Conservation (phyloP, 169 alveolate genomes). For the Cryptosporidium bovis region DNA sequence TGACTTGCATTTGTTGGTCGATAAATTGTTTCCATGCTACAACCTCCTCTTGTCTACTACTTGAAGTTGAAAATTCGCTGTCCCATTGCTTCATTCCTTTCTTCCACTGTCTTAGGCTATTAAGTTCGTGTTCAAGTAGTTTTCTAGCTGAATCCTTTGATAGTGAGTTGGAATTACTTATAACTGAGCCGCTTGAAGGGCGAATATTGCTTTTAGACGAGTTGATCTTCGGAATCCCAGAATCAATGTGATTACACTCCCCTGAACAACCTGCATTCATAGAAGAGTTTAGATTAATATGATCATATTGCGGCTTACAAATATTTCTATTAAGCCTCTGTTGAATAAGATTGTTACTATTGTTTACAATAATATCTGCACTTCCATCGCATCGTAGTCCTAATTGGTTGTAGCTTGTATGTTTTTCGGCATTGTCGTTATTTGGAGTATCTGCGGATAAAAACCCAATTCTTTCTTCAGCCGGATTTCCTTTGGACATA, state of each 20-base stretch:
- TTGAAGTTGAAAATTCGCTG: slow-evolving; percentile 31
- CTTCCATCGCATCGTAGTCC: too few relatives aligned
- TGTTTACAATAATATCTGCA: background rate
- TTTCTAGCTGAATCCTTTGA: slow-evolving; percentile 38
- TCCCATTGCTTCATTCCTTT: slow-evolving; percentile 75
- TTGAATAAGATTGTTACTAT: background rate
- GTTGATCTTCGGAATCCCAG: background rate
- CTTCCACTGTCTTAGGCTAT: slow-evolving; percentile 63
- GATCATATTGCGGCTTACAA: background rate
- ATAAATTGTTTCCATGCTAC: slow-evolving; percentile 64
- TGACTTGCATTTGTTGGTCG: slow-evolving; percentile 67
- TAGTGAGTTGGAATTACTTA: slow-evolving; percentile 1
- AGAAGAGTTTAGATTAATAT: background rate
- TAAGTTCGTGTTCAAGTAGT: slow-evolving; percentile 52
- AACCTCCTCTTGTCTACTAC: slow-evolving; percentile 62
- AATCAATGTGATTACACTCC: background rate
- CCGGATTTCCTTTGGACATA: background rate
- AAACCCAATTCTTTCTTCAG: slow-evolving; percentile 9
- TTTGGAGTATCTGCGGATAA: background rate
- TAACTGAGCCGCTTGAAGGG: slow-evolving; percentile 57
- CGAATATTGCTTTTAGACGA: slow-evolving; percentile 26
- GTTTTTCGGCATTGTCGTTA: background rate
- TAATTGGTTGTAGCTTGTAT: too few relatives aligned
- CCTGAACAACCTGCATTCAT: slow-evolving; percentile 7
- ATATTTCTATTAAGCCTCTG: background rate